Percentiles rank a stretch among this genome's conserved stretches.
These are phyloP conservation scores for Diospyros lotus DNA, from an alignment of 148 eudicot genomes.

Conservation along the genomic window DNA sequence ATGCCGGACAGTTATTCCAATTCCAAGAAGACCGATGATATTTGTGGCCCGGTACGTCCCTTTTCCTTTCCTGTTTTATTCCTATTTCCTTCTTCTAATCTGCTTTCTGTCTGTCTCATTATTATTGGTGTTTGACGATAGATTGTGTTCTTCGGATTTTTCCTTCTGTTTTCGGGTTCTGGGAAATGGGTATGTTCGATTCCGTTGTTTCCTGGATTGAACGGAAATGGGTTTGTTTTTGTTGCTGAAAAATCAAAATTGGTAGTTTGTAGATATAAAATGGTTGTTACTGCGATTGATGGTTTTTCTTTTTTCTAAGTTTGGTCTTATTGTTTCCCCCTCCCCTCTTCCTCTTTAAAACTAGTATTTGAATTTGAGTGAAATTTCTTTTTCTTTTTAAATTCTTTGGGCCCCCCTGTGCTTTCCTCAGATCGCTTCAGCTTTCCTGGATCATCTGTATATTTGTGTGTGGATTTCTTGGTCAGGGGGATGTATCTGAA, in stretches of 20 bases:
- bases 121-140: neutral
- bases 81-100: neutral
- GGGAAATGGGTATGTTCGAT: neutral
- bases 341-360: too few species aligned
- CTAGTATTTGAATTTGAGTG: too few species aligned
- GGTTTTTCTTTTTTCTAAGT: neutral
- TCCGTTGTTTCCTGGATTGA: neutral
- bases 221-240: neutral
- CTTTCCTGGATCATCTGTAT: too few species aligned
- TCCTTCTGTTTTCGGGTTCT: conserved; percentile 6
- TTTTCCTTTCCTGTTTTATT: neutral
- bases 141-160: neutral
- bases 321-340: too few species aligned
- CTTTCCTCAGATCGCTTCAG: too few species aligned
- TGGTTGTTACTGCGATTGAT: neutral
- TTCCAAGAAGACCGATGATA: conserved; percentile 65
- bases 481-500: too few species aligned
- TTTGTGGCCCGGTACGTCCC: conserved; percentile 55
- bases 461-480: too few species aligned
- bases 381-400: too few species aligned
- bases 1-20: conserved; percentile 44
- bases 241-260: neutral
- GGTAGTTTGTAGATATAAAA: too few species aligned
- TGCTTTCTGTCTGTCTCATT: neutral
- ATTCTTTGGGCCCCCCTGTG: too few species aligned